Percentiles rank a stretch among this genome's conserved stretches.
These are phyloP conservation scores for Stereocaulon alpinum DNA, from an alignment of 495 filamentous ascomycete species.

Conservation along the genomic window DNA sequence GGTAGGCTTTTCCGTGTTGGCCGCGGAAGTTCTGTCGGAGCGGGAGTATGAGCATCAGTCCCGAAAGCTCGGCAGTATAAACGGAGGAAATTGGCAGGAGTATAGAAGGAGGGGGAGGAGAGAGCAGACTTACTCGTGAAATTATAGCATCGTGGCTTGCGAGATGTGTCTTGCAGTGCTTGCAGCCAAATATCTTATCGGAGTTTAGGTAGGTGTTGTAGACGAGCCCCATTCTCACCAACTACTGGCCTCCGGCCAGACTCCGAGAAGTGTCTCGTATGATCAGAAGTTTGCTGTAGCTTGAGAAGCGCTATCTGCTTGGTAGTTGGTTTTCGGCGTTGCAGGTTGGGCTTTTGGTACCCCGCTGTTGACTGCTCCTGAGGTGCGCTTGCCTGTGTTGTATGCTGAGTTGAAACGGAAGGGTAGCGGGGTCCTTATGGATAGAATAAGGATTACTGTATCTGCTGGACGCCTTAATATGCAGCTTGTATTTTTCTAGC, in stretches of 20 bases:
- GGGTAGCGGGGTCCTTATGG: no score
- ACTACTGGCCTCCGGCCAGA: background rate
- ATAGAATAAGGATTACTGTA: background rate
- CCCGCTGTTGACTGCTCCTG: no score
- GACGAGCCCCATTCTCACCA: slow-evolving; percentile 68
- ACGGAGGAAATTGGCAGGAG: background rate
- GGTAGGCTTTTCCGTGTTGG: slow-evolving; percentile 95
- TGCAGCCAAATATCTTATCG: slow-evolving; percentile 88
- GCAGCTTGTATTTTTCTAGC: background rate
- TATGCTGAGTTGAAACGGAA: no score
- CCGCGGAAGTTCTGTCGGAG: slow-evolving; percentile 81
- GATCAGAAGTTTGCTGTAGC: background rate
- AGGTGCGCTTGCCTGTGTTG: no score
- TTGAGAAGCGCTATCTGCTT: background rate
- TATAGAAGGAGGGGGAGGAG: slow-evolving; percentile 7
- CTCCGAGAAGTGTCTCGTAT: background rate
- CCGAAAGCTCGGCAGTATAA: no score
- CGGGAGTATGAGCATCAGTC: no score
- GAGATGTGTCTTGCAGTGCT: slow-evolving; percentile 89
- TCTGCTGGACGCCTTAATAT: no score
- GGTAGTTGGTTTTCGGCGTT: background rate
- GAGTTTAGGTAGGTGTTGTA: slow-evolving; percentile 95
- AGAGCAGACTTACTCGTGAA: slow-evolving; percentile 56
- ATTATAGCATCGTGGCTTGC: slow-evolving; percentile 93
- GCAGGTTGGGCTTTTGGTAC: no score